Evolutionary conservation across 805 yeast species (phyloP), one percentile per base, ranked within the genome.

Genomic region (Dipodascopsis uninucleata): DNA sequence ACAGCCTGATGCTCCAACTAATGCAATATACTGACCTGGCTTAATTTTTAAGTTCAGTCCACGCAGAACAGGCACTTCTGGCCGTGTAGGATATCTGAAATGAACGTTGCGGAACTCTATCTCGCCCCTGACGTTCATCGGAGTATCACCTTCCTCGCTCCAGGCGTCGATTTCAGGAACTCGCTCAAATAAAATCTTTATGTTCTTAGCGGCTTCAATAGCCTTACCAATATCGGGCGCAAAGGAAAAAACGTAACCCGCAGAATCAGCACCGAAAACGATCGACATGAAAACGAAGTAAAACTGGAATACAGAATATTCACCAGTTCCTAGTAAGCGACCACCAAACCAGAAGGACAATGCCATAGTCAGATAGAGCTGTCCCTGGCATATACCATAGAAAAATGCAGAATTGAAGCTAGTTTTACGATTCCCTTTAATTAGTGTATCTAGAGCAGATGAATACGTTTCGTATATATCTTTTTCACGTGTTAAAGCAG

Each of bases 1-100:
- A 47, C 79, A 74, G 1, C 83, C 83, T 1, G 81, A 75, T 1
- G 81, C 74, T 2, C 82, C 83, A 4, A 90, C 81, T 2, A 90
- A 66, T 41, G 80, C 93, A 10, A 81, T 79, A 28, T 77, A 65
- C 48, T 71, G 66, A 1, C 76, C 74, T 8, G 72, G 61, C 16
- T 71, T 63, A 28, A 88, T 70, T 1, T 58, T 53, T 14, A 83
- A 54, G 35, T 65, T 64, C 2, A 85, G 67, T 28, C 78, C 65
- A 1, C 74, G 67, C 23, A 90, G 61, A 0, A 78, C 79, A 4
- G 66, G 49, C 2, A 59, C 58, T 21, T 58, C 51, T 4, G 56
- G 57, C 3, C 65, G 53, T 3, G 65, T 57, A 8, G 65, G 65
- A 34, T 61, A 61, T 16, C 57, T 35, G 44, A 61, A 61, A n/a